Evolutionary conservation across 2,329 filamentous ascomycete species (phyloP), one percentile per base, ranked within the genome.

Genomic region (Alternaria dauci): DNA sequence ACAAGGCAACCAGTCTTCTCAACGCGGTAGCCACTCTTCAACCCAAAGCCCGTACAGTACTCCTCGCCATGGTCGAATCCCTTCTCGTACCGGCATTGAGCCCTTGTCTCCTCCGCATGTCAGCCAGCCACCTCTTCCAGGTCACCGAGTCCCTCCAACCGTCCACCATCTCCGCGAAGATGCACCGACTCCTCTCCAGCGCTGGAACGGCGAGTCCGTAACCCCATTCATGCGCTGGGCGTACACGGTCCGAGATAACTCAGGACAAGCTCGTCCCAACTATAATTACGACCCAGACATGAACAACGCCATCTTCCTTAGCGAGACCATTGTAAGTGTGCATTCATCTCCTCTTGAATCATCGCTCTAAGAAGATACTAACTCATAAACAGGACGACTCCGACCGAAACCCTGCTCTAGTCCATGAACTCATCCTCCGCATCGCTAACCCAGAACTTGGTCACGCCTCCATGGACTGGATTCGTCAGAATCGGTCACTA

Each of bases 391-490:
- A 57, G 58, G 54, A 61, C 8, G 58, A 42, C 16, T 61, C 53
- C 26, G 58, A 61, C 43, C n/a, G 20, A 26, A 43, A 61, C 14
- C 41, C 53, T 1, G 34, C 47, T 28, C 47, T 61, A 4, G n/a
- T 57, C 8, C 54, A 61, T 38, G 53, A 61, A 36, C 58, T 61
- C 14, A 28, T 61, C 41, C 28, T 56, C 20, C 47, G 58, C 18
- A 57, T 58, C 41, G 41, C 54, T 8, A 30, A 61, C 20, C 47
- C 32, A 5, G 53, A 53, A 3, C 34, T 52, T 5, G 52, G 58
- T 32, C 54, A 61, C 14, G 46, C 53, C 8, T 28, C 44, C 25
- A 57, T 61, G 48, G 48, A 57, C 8, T 41, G 25, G 39, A 56
- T 60, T 20, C 44, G 39, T 28, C 44, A 51, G 3, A 60, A 63